Percentiles rank a stretch among this genome's conserved stretches.
These are phyloP conservation scores for Fusarium heterosporum DNA, from an alignment of 2,329 filamentous ascomycete genomes.

Conservation along the genomic window DNA sequence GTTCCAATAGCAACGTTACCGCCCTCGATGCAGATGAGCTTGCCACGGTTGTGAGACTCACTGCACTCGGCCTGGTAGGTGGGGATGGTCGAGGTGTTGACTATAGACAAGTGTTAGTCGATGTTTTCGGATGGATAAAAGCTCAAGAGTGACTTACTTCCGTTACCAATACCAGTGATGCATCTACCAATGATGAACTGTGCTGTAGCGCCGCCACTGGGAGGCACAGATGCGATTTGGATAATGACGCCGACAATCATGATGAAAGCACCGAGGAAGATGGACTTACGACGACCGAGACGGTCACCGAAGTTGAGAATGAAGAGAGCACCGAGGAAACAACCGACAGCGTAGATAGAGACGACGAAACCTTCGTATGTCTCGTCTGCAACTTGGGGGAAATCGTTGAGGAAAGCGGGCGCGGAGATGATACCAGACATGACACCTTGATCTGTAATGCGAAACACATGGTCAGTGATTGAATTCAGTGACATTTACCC, in stretches of 20 bases:
- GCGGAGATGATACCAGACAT: slow-evolving; percentile 67
- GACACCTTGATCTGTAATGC: slow-evolving; percentile 60
- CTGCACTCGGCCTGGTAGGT: slow-evolving; percentile 68
- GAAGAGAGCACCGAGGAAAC: slow-evolving; percentile 63
- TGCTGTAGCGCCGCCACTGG: slow-evolving; percentile 52
- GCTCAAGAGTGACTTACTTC: slow-evolving; percentile 37
- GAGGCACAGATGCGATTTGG: slow-evolving; percentile 60
- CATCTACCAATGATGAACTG: slow-evolving; percentile 65
- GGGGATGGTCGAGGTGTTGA: slow-evolving; percentile 63
- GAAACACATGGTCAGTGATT: slow-evolving; percentile 1
- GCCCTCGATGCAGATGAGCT: slow-evolving; percentile 64
- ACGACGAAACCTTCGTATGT: slow-evolving; percentile 63
- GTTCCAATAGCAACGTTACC: slow-evolving; percentile 57
- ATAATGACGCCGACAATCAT: slow-evolving; percentile 72
- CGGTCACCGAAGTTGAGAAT: slow-evolving; percentile 66
- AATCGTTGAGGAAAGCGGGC: slow-evolving; percentile 61
- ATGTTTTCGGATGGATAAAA: accelerated
- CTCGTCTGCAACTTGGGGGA: slow-evolving; percentile 55
- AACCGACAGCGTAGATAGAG: slow-evolving; percentile 65
- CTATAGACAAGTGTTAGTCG: background rate
- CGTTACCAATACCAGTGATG: slow-evolving; percentile 66
- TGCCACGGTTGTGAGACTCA: slow-evolving; percentile 63
- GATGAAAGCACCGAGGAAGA: slow-evolving; percentile 65
- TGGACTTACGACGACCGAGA: slow-evolving; percentile 63
- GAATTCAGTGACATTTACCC: slow-evolving; percentile 38